These are phyloP conservation scores for Eutrema salsugineum DNA, from an alignment of 441 rosid genomes.

Conservation along the genomic window DNA sequence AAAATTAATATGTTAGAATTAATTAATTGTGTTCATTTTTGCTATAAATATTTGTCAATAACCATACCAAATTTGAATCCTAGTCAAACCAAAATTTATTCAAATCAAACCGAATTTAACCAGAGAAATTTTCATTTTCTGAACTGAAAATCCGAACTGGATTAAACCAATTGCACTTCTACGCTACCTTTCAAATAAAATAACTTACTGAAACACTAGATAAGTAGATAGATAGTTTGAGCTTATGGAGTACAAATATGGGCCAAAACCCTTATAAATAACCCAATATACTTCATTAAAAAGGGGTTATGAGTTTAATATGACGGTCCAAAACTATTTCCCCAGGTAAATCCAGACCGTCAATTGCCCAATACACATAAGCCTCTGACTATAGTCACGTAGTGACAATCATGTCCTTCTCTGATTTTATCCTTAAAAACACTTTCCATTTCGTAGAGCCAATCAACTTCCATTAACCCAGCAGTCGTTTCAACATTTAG, in stretches of 20 bases:
- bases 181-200: too few relatives aligned
- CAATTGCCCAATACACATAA: background rate
- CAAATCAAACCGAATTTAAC: too few relatives aligned
- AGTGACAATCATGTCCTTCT: background rate
- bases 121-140: too few relatives aligned
- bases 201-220: too few relatives aligned
- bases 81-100: too few relatives aligned
- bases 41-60: too few relatives aligned
- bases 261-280: conserved; percentile 11
- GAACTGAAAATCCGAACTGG: too few relatives aligned
- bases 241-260: background rate
- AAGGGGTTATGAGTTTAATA: background rate
- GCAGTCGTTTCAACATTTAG: background rate
- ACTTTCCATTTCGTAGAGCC: background rate
- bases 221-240: too few relatives aligned
- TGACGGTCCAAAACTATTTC: background rate
- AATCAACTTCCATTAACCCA: background rate
- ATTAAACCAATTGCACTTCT: too few relatives aligned
- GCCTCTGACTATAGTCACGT: background rate
- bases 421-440: background rate
- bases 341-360: background rate
- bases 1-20: too few relatives aligned
- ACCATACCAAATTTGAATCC: too few relatives aligned
- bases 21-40: too few relatives aligned
- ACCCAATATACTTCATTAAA: background rate